A percentile compares a stretch with the other conserved stretches of the same genome.
phyloP scores from a whole-genome alignment of 2,329 filamentous ascomycete species.

The Diatrype stigma region DNA sequence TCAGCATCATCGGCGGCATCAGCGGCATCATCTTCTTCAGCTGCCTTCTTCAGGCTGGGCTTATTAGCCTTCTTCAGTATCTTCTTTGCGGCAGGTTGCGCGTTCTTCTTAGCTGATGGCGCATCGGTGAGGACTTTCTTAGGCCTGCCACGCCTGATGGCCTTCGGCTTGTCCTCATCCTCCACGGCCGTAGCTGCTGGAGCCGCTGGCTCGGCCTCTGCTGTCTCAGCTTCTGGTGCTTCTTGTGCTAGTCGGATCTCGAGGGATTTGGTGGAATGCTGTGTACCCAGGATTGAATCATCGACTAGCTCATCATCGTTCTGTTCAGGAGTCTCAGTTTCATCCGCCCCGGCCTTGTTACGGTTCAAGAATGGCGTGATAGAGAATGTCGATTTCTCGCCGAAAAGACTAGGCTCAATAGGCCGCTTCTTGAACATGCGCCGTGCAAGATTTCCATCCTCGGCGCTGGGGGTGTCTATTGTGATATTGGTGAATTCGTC shows the following conservation, averaged over 20 bases:
- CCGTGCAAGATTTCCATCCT: conserved; percentile 30
- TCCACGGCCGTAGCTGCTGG: conserved; percentile 5
- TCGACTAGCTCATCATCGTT: conserved; percentile 21
- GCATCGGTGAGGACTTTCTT: conserved; percentile 44
- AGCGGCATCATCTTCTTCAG: conserved; percentile 17
- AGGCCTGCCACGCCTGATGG: conserved; percentile 37
- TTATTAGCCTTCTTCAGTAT: conserved; percentile 28
- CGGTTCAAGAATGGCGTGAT: conserved; percentile 91
- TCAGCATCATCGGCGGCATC: conserved; percentile 12
- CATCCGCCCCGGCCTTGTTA: conserved; percentile 53
- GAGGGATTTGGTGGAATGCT: conserved; percentile 7
- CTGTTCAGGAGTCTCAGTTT: conserved; percentile 18
- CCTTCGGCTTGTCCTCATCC: conserved; percentile 22
- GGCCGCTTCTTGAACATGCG: conserved; percentile 52
- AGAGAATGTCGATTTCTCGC: conserved; percentile 88
- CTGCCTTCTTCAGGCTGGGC: conserved; percentile 22
- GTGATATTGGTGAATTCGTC: conserved; percentile 43
- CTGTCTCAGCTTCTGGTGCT: not conserved
- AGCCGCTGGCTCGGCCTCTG: not conserved
- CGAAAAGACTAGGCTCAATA: conserved; percentile 56
- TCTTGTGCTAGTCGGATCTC: conserved; percentile 6
- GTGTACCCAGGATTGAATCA: conserved; percentile 19
- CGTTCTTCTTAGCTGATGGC: conserved; percentile 43
- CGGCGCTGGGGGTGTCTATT: conserved; percentile 39
- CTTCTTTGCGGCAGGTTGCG: conserved; percentile 26